Conservation (phyloP, 805 yeast species). For the Candida alai region DNA sequence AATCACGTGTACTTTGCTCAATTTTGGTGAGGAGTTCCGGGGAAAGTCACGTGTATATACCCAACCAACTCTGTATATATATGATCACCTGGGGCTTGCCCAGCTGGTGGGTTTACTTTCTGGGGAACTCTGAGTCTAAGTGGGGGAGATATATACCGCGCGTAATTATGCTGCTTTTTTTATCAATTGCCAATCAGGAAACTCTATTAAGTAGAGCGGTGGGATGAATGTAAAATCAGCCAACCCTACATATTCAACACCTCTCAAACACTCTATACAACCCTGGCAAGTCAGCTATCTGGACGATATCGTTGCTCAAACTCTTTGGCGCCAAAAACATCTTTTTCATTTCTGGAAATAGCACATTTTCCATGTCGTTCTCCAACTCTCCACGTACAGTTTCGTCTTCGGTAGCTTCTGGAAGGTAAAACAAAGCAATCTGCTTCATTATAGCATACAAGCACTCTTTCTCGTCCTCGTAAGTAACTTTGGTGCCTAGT, state of each 20-base stretch:
- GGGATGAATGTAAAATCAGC: too few relatives aligned
- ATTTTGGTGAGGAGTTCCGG: too few relatives aligned
- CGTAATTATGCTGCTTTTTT: too few relatives aligned
- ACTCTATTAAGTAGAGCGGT: not conserved
- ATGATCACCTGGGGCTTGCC: too few relatives aligned
- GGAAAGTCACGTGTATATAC: too few relatives aligned
- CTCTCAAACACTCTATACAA: conserved; percentile 89
- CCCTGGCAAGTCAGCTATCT: conserved; percentile 89
- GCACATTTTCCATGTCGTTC: conserved; percentile 46
- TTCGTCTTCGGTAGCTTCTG: conserved; percentile 39
- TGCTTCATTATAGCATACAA: conserved; percentile 61
- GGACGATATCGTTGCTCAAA: conserved; percentile 57
- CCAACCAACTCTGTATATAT: too few relatives aligned
- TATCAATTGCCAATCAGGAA: not conserved
- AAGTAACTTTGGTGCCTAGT: conserved; percentile 56
- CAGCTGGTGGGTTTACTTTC: too few relatives aligned
- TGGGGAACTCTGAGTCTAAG: too few relatives aligned
- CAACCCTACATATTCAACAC: conserved; percentile 53
- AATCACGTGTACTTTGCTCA: too few relatives aligned
- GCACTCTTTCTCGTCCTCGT: conserved; percentile 67
- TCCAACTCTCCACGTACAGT: conserved; percentile 21
- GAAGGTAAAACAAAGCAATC: conserved; percentile 69
- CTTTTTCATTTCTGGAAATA: conserved; percentile 65
- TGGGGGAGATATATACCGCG: too few relatives aligned
- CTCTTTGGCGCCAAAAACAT: conserved; percentile 60